These are phyloP conservation scores for Coccomyxa sp. DNA, from an alignment of 139 green algal species.

Conservation along the genomic window DNA sequence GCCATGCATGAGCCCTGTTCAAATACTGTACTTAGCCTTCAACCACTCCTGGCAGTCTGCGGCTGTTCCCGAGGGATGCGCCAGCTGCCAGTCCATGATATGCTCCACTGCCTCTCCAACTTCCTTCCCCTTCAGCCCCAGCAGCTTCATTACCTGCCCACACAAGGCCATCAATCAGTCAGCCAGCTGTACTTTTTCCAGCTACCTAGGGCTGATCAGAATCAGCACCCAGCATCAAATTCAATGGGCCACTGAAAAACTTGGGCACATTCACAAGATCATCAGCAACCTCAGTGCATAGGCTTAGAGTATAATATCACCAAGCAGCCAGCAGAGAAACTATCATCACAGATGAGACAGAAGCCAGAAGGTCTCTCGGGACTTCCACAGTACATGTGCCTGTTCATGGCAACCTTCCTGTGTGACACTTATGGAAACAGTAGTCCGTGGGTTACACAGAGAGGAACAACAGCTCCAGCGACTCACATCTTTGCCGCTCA, in stretches of 20 bases:
- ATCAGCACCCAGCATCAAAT: too few relatives aligned
- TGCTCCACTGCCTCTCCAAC: conserved; percentile 51
- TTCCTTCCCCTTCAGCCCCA: conserved; percentile 53
- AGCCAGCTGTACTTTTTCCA: not conserved
- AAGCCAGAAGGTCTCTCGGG: not conserved
- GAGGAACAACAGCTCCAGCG: not conserved
- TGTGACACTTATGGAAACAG: not conserved
- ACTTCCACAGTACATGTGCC: not conserved
- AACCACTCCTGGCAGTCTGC: not conserved
- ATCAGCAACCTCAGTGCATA: not conserved
- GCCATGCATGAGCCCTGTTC: not conserved
- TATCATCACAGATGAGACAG: not conserved
- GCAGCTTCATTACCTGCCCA: conserved; percentile 45
- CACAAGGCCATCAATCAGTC: not conserved
- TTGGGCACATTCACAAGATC: not conserved
- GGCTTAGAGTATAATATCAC: too few relatives aligned
- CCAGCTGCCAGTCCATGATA: conserved; percentile 73
- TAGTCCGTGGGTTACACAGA: not conserved
- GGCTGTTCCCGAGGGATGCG: conserved; percentile 41
- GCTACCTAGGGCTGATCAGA: not conserved
- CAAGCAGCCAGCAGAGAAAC: not conserved
- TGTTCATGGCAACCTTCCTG: not conserved
- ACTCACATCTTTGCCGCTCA: conserved; percentile 63
- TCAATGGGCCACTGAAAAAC: not conserved
- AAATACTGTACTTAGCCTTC: not conserved